Evolutionary conservation across 1,139 yeast genomes (phyloP), one percentile per base, ranked within the genome.

Genomic region (Pichia cactophila): DNA sequence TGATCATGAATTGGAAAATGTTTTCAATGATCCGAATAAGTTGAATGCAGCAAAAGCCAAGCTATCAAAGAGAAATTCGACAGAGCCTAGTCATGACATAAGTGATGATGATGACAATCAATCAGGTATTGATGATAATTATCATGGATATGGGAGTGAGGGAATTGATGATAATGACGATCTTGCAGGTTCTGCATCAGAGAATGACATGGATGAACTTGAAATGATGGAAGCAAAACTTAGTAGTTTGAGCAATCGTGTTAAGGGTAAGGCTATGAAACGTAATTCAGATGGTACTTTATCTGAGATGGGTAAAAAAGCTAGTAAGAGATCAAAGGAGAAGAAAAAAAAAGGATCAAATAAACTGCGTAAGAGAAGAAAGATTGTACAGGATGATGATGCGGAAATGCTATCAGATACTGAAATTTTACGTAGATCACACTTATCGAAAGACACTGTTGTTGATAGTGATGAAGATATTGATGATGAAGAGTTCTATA

Each of bases 401-500:
- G 28, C 23, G 17, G 45, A 39, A 10, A 37, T 37, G 14, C 23
- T 54, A n/a, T 52, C 56, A 5, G 55, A 52, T 14, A 37, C 26
- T 16, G 56, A 53, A 41, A 41, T 46, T 26, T 33, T 41, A 12
- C 35, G 53, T 28, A 41, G 57, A 39, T 23, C 48, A 3, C 60
- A 66, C 31, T 68, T 71, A 46, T 78, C 83, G 0, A 66, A 81
- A 2, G 83, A 78, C 53, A 79, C 68, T 57, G 76, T 85, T 42
- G 71, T 71, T 51, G 90, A 83, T 59, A 88, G 83, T 58, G 84
- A 78, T 26, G 74, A 80, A 3, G 88, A 83, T 56, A 80, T 72
- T 17, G 51, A 71, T 47, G 80, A 77, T 51, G 61, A 59, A 2
- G 70, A 60, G 29, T 84, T 85, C 61, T 85, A 77, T 60, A 81